phyloP scores from a whole-genome alignment of 179 eudicot species.

The Beta corolliflora region DNA sequence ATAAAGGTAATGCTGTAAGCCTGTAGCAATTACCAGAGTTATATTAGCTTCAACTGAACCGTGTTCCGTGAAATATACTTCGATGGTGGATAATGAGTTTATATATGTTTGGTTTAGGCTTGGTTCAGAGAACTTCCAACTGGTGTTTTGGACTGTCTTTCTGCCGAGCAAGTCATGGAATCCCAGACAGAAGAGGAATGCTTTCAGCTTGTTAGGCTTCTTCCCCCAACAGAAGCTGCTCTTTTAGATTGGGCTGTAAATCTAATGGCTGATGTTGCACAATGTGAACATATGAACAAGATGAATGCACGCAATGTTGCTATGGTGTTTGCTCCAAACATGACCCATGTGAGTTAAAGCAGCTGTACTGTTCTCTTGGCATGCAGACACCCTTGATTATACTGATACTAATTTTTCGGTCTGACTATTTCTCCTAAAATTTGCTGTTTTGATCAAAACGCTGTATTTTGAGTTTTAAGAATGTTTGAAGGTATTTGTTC shows the following conservation, averaged over 20 bases:
- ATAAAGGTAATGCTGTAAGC: conserved; percentile 54
- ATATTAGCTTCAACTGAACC: background rate
- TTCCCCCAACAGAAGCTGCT: conserved; percentile 87
- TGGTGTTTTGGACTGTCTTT: conserved; percentile 76
- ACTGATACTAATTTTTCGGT: background rate
- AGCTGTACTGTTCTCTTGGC: background rate
- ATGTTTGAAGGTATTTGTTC: background rate
- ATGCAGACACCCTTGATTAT: background rate
- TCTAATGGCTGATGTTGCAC: conserved; percentile 96
- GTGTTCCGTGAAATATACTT: background rate
- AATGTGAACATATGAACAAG: conserved; percentile 66
- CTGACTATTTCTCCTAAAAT: background rate
- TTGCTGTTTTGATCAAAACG: background rate
- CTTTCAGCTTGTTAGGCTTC: conserved; percentile 63
- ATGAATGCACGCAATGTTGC: conserved; percentile 95
- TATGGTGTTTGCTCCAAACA: conserved; percentile 97
- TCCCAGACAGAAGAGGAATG: conserved; percentile 83
- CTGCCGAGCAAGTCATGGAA: conserved; percentile 83
- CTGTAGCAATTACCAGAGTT: background rate
- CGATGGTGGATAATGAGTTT: background rate
- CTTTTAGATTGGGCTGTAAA: conserved; percentile 92
- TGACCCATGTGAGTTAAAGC: conserved; percentile 78
- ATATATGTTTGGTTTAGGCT: conserved; percentile 49
- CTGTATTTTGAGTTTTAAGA: background rate
- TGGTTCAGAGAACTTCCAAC: conserved; percentile 98